Evolutionary conservation across 2,329 filamentous ascomycete species (phyloP), one percentile per base, ranked within the genome.

Genomic region (Botrytis galanthina): DNA sequence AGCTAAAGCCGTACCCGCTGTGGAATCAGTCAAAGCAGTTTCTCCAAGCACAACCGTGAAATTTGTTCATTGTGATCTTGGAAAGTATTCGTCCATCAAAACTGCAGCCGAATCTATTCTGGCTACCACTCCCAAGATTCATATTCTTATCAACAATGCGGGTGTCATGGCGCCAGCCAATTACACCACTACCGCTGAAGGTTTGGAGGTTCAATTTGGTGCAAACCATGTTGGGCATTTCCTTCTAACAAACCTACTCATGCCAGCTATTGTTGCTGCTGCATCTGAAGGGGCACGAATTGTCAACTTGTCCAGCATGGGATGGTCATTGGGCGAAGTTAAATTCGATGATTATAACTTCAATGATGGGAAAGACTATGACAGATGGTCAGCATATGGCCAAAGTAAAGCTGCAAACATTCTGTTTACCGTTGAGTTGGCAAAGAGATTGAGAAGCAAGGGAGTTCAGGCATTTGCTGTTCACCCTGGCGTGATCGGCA

Each of bases 201-300:
- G 85, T 37, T 84, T 84, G 75, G 86, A 89, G 75, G 78, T 79
- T 0, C 86, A 88, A 73, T 85, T 88, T 73, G 86, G 83, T 60
- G 84, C 82, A 20, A 88, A 88, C 77, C 84, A 88, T 76, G 80
- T 89, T 3, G 82, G 80, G 26, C 85, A 88, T 75, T 89, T 88
- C 79, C 82, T 88, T 0, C 82, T 88, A 20, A 86, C 87, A 76
- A 80, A 86, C 39, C 82, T 87, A 3, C 81, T 89, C 32, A 84
- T 84, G 37, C 79, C 82, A 0, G 76, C 81, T 0, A 79, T 88
- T 14, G 77, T 87, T 0, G 77, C 81, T 0, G 81, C 82, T 2
- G 48, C n/a, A 9, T 42, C 60, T 39, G 35, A 66, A 72, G 63
- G 73, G 29, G 68, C 74, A 22, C 48, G 66, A 42, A 42, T 62